Conservation (phyloP, 2,329 filamentous ascomycete species). For the Exophiala bonariae region DNA sequence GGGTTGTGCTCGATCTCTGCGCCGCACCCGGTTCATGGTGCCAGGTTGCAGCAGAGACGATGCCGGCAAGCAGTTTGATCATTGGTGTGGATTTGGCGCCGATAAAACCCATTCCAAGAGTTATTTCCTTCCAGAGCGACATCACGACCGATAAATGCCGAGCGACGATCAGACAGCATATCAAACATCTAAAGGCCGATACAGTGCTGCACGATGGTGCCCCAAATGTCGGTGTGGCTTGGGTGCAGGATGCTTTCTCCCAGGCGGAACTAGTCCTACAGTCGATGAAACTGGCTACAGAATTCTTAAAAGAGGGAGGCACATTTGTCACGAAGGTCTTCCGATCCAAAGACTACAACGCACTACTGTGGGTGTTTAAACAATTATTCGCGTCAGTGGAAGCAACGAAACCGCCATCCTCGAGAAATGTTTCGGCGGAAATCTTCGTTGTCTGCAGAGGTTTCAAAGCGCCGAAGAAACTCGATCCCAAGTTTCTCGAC, state of each 20-base stretch:
- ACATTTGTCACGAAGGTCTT: constrained; percentile 98
- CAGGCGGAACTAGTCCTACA: constrained; percentile 91
- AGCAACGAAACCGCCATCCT: constrained; percentile 94
- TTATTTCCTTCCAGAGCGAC: constrained; percentile 95
- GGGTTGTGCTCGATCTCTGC: constrained; percentile 94
- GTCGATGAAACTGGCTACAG: constrained; percentile 88
- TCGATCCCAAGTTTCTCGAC: constrained; percentile 92
- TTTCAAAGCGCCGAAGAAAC: constrained; percentile 89
- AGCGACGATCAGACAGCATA: constrained; percentile 79
- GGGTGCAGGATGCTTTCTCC: constrained; percentile 97
- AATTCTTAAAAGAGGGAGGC: constrained; percentile 85
- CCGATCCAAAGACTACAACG: constrained; percentile 94
- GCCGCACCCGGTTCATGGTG: constrained; percentile 97
- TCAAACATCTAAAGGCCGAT: constrained; percentile 96
- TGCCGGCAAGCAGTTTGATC: constrained; percentile 87
- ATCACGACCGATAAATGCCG: constrained; percentile 97
- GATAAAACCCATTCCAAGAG: constrained; percentile 91
- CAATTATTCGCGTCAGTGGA: constrained; percentile 95
- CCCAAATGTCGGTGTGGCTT: constrained; percentile 95
- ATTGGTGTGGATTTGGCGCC: constrained; percentile 91
- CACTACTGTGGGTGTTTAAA: constrained; percentile 94
- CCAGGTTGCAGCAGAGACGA: constrained; percentile 92
- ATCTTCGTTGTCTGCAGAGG: constrained; percentile 97
- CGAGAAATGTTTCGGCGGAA: constrained; percentile 93
- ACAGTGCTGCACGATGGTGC: constrained; percentile 95